Evolutionary conservation across 2,329 filamentous ascomycete genomes (phyloP).

Genomic region (Grosmannia huntii): DNA sequence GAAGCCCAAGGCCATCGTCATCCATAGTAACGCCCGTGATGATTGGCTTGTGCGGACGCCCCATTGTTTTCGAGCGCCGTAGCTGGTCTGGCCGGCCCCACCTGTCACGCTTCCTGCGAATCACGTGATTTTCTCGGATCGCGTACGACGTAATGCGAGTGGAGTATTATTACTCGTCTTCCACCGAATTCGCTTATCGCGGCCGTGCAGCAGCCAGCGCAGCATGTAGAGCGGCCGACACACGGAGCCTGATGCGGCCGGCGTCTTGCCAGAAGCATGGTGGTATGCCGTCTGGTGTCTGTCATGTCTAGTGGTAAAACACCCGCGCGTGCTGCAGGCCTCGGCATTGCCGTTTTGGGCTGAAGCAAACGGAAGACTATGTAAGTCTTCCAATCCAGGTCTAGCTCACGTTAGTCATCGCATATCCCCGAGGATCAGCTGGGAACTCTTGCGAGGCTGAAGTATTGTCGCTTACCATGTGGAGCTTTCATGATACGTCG

Average conservation of each 20-base stretch:
- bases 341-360: too few relatives aligned
- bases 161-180: background rate
- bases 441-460: too few relatives aligned
- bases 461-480: too few relatives aligned
- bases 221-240: constrained; percentile 34
- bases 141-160: background rate
- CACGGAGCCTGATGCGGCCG: constrained; percentile 22
- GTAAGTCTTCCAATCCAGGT: too few relatives aligned
- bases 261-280: too few relatives aligned
- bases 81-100: background rate
- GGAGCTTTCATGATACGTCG: too few relatives aligned
- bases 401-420: too few relatives aligned
- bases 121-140: background rate
- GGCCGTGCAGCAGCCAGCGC: constrained; percentile 32
- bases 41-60: background rate
- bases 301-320: too few relatives aligned
- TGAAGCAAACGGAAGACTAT: too few relatives aligned
- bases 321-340: too few relatives aligned
- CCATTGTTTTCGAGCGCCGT: background rate
- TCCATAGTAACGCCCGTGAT: background rate
- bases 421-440: too few relatives aligned
- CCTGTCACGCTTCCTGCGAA: background rate
- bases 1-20: constrained; percentile 2
- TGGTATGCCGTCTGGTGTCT: too few relatives aligned
- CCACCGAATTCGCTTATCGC: background rate